A percentile compares a stretch with the other conserved stretches of the same genome.
These are phyloP conservation scores for Nakazawaea holstii DNA, from an alignment of 805 yeast species.

Conservation along the genomic window DNA sequence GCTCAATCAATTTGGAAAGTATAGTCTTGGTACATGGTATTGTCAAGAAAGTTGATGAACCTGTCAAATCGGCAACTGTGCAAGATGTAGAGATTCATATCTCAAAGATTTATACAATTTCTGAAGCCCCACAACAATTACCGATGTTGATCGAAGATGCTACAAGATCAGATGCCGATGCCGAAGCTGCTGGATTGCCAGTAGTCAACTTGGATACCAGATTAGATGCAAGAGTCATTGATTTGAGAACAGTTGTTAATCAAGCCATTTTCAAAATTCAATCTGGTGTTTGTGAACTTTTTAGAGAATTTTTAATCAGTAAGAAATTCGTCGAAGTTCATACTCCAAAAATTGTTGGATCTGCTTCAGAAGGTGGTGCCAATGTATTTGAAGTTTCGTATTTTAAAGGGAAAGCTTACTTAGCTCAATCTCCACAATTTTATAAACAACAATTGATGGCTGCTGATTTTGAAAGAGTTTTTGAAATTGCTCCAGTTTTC, in stretches of 20 bases:
- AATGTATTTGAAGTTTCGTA: conserved; percentile 92
- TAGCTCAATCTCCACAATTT: conserved; percentile 98
- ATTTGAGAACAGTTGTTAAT: conserved; percentile 92
- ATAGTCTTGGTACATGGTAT: conserved; percentile 88
- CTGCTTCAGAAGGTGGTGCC: conserved; percentile 97
- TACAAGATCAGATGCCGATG: conserved; percentile 88
- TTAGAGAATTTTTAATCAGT: conserved; percentile 76
- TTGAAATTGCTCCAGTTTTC: conserved; percentile 96
- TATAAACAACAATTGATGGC: conserved; percentile 98
- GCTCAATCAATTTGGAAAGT: conserved; percentile 78
- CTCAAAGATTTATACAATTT: conserved; percentile 65
- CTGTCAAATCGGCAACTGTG: conserved; percentile 84
- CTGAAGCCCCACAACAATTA: conserved; percentile 86
- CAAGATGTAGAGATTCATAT: conserved; percentile 86
- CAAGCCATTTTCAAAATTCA: conserved; percentile 95
- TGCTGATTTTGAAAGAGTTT: conserved; percentile 94
- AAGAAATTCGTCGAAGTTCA: conserved; percentile 85
- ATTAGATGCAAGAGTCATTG: conserved; percentile 92
- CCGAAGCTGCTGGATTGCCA: conserved; percentile 87
- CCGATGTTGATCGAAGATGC: conserved; percentile 98
- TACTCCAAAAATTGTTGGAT: conserved; percentile 92
- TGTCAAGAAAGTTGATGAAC: conserved; percentile 79
- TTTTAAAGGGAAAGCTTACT: conserved; percentile 86
- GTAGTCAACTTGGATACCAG: conserved; percentile 95
- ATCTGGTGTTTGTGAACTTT: conserved; percentile 81